Evolutionary conservation across 1,284 basidiomycete genomes (phyloP).

Genomic region (Fomes fomentarius): DNA sequence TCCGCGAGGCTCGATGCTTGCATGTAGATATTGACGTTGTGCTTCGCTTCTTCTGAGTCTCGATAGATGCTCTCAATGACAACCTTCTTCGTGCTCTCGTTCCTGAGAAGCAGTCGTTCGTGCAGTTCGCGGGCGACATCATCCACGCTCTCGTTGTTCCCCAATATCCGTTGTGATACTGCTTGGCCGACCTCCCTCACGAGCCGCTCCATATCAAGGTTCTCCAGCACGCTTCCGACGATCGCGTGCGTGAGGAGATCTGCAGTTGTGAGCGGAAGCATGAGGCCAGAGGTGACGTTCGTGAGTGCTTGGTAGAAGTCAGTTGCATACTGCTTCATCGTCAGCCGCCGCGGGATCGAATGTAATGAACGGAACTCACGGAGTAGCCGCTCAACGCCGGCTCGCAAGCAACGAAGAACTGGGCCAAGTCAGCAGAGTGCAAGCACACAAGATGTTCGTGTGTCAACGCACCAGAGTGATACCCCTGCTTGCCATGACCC

Average conservation of each 20-base stretch:
- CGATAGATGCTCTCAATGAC: conserved; percentile 97
- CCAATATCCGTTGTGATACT: conserved; percentile 89
- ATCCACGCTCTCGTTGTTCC: conserved; percentile 92
- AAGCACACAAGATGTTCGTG: not conserved
- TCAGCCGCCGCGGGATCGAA: conserved; percentile 14
- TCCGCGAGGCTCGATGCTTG: conserved; percentile 74
- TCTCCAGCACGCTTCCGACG: conserved; percentile 95
- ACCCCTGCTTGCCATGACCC: conserved; percentile 88
- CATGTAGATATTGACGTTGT: conserved; percentile 91
- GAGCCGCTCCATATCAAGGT: conserved; percentile 97
- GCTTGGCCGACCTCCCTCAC: conserved; percentile 93
- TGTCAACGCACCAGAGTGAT: conserved; percentile 81
- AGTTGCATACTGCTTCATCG: conserved; percentile 72
- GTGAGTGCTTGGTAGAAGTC: conserved; percentile 97
- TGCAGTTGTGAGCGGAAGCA: conserved; percentile 96
- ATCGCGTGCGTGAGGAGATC: conserved; percentile 97
- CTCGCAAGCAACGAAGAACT: conserved; percentile 99
- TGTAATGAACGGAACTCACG: conserved; percentile 46
- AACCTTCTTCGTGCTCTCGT: conserved; percentile 96
- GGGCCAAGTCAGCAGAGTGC: conserved; percentile 9
- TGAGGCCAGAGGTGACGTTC: conserved; percentile 89
- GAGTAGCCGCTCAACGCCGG: conserved; percentile 94
- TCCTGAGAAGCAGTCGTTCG: conserved; percentile 87
- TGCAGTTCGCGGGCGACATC: conserved; percentile 94
- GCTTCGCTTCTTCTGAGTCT: conserved; percentile 83